Conservation (phyloP, 257 asterid genomes). For the Primulina eburnea region DNA sequence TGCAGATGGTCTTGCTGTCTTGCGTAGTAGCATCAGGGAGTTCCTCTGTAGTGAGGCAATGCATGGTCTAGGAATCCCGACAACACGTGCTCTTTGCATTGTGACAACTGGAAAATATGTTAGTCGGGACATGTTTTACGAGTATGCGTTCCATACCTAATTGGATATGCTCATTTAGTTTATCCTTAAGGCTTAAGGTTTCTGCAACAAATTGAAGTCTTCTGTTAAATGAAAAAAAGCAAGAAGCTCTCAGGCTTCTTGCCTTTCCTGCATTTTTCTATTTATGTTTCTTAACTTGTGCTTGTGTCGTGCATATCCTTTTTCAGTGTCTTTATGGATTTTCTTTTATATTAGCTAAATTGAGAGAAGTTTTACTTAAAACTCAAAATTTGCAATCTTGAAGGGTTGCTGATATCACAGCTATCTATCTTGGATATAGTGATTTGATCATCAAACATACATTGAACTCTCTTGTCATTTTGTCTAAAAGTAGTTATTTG, state of each 20-base stretch:
- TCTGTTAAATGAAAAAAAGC: slow-evolving; percentile 5
- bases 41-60: slow-evolving; percentile 99
- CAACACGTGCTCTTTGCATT: slow-evolving; percentile 95
- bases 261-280: neutral
- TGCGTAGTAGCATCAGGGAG: slow-evolving; percentile 93
- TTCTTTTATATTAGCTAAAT: neutral
- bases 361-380: neutral
- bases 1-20: slow-evolving; percentile 98
- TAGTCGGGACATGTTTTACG: slow-evolving; percentile 93
- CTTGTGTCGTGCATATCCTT: neutral
- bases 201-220: neutral
- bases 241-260: neutral
- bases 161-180: slow-evolving; percentile 3
- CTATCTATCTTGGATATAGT: neutral
- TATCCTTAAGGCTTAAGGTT: neutral
- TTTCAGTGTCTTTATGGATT: neutral
- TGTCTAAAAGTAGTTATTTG: neutral
- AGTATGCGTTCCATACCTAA: slow-evolving; percentile 49
- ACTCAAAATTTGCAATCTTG: neutral
- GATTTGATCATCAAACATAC: slow-evolving; percentile 10
- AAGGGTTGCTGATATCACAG: neutral
- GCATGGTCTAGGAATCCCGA: slow-evolving; percentile 92
- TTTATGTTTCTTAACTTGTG: neutral
- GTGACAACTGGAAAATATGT: slow-evolving; percentile 86
- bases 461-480: neutral